Evolutionary conservation across 148 eudicot genomes (phyloP).

Genomic region (Heliosperma pusillum): DNA sequence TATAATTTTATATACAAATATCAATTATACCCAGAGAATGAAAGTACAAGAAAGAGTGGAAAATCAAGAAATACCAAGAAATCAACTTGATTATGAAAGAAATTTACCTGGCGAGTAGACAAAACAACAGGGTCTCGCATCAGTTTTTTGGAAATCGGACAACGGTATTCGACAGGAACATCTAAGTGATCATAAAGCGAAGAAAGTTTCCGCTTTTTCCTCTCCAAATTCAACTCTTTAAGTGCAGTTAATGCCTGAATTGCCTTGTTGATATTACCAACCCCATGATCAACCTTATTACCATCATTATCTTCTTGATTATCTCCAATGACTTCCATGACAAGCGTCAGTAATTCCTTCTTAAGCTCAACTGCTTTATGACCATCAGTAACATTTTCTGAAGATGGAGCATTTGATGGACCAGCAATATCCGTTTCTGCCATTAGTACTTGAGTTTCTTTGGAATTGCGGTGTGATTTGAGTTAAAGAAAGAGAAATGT

Average conservation of each 20-base stretch:
- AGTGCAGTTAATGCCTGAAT: slow-evolving; percentile 24
- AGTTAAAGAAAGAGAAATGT: too few species aligned
- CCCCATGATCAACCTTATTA: not conserved
- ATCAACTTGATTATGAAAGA: not conserved
- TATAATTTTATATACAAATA: not conserved
- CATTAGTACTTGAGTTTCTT: not conserved
- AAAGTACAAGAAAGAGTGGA: not conserved
- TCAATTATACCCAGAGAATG: not conserved
- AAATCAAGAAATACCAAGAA: not conserved
- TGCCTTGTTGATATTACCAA: slow-evolving; percentile 20
- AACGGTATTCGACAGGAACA: slow-evolving; percentile 39
- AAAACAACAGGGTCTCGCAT: slow-evolving; percentile 83
- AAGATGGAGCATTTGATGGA: slow-evolving; percentile 9
- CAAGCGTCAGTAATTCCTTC: slow-evolving; percentile 46
- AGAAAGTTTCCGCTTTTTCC: slow-evolving; percentile 12
- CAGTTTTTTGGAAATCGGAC: slow-evolving; percentile 61
- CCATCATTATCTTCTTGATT: slow-evolving; percentile 2
- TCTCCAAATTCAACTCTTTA: slow-evolving; percentile 21
- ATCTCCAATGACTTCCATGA: slow-evolving; percentile 29
- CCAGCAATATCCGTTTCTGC: not conserved
- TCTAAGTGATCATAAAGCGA: slow-evolving; percentile 10
- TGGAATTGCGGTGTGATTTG: not conserved
- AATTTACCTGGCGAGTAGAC: slow-evolving; percentile 45
- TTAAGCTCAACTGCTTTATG: slow-evolving; percentile 41
- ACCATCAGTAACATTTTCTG: not conserved